These are phyloP conservation scores for Trifolium fragiferum DNA, from an alignment of 306 rosid genomes.

Conservation along the genomic window DNA sequence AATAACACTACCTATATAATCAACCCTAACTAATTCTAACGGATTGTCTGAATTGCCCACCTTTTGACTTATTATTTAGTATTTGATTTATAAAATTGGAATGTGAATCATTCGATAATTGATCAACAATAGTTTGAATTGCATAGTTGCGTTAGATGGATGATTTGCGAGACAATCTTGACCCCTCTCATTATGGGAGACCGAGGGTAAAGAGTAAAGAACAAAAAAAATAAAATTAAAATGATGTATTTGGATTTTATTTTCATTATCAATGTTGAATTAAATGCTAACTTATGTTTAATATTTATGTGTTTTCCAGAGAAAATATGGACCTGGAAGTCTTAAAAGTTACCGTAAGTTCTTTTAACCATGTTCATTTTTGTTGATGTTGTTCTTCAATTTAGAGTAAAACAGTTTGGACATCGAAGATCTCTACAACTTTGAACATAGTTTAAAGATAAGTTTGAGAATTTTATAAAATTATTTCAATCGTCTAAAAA, in stretches of 20 bases:
- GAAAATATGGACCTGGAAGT: slow-evolving; percentile 70
- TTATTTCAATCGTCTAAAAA: neutral
- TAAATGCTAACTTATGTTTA: neutral
- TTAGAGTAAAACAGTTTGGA: neutral
- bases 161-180: neutral
- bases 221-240: neutral
- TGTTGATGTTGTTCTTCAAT: neutral
- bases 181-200: neutral
- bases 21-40: no score
- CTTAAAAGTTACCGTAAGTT: slow-evolving; percentile 70
- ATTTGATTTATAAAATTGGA: no score
- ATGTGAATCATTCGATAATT: neutral
- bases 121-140: no score
- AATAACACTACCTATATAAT: no score
- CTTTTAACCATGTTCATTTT: neutral
- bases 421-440: slow-evolving; percentile 4
- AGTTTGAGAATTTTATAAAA: neutral
- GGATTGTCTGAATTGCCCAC: no score
- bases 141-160: no score
- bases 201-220: neutral
- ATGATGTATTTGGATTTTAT: neutral
- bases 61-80: no score
- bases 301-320: slow-evolving; percentile 51
- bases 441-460: neutral
- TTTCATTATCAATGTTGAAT: neutral